These are phyloP conservation scores for Amanita inopinata DNA, from an alignment of 768 basidiomycete genomes.

Conservation along the genomic window DNA sequence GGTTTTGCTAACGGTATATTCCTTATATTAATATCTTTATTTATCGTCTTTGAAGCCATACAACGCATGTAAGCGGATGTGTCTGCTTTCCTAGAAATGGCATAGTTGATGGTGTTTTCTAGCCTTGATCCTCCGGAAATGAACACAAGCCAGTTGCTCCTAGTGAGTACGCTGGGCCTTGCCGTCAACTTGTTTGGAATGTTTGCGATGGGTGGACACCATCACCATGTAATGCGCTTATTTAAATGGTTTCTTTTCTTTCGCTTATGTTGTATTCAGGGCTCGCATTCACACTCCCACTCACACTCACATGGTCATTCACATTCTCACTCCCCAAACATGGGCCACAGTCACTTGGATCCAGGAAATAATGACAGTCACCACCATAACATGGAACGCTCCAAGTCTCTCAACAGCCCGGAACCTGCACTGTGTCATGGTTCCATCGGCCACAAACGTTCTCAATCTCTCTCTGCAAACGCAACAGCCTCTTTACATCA, in stretches of 20 bases:
- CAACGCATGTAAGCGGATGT: conserved; percentile 66
- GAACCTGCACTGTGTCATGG: not conserved
- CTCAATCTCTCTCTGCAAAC: not conserved
- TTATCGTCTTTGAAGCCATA: conserved; percentile 96
- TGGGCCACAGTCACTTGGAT: not conserved
- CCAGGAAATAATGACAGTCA: not conserved
- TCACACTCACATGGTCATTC: conserved; percentile 13
- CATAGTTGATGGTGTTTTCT: not conserved
- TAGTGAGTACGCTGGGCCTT: conserved; percentile 83
- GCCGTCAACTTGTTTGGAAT: conserved; percentile 96
- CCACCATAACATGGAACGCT: not conserved
- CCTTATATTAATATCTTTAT: conserved; percentile 87
- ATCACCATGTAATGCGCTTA: conserved; percentile 61
- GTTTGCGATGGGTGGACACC: conserved; percentile 97
- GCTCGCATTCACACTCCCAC: conserved; percentile 45
- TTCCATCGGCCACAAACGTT: not conserved
- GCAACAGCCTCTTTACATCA: conserved; percentile 15
- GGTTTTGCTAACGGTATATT: conserved; percentile 98
- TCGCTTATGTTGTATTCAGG: conserved; percentile 21
- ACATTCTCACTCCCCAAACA: conserved; percentile 15
- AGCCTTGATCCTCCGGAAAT: conserved; percentile 95
- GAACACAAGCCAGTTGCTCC: conserved; percentile 86
- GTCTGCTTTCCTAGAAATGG: not conserved
- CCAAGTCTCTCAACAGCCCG: not conserved
- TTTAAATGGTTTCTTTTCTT: conserved; percentile 4